Percentiles rank a stretch among this genome's conserved stretches.
Evolutionary conservation across 768 basidiomycete genomes (phyloP).

Genomic region (Calvatia gigantea): DNA sequence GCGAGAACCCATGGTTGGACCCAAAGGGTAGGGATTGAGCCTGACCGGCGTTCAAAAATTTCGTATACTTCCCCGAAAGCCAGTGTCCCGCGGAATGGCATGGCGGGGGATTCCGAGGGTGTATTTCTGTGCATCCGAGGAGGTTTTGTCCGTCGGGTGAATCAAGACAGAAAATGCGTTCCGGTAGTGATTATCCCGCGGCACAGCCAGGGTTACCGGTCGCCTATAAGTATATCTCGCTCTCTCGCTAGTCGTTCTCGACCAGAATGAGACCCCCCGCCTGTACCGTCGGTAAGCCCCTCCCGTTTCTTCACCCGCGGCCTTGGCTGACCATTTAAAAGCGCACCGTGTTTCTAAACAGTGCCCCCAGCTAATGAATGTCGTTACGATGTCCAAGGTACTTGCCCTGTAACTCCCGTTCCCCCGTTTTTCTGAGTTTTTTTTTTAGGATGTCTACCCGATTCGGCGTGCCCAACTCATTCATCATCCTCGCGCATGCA

Average conservation of each 20-base stretch:
- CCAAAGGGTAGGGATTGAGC: too few relatives aligned
- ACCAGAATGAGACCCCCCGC: constrained; percentile 1
- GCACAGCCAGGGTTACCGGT: background rate
- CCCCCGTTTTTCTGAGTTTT: background rate
- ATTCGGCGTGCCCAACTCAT: constrained; percentile 3
- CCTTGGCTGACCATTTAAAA: background rate
- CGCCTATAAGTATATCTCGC: background rate
- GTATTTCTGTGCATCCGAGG: background rate
- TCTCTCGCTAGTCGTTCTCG: background rate
- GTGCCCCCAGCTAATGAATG: background rate
- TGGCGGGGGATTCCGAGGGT: background rate
- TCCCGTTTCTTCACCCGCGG: background rate
- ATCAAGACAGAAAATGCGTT: background rate
- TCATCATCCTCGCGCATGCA: background rate
- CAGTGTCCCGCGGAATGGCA: constrained; percentile 7
- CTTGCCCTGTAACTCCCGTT: background rate
- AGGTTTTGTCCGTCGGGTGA: constrained; percentile 2
- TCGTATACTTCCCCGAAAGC: background rate
- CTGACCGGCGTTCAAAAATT: background rate
- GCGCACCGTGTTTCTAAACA: background rate
- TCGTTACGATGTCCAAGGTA: constrained; percentile 3
- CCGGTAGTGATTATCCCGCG: background rate
- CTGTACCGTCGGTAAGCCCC: constrained; percentile 7
- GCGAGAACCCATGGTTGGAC: too few relatives aligned
- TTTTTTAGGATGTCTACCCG: background rate